Evolutionary conservation across 192 early-diverging fungal genomes (phyloP).

Genomic region (Spinellus fusiger): DNA sequence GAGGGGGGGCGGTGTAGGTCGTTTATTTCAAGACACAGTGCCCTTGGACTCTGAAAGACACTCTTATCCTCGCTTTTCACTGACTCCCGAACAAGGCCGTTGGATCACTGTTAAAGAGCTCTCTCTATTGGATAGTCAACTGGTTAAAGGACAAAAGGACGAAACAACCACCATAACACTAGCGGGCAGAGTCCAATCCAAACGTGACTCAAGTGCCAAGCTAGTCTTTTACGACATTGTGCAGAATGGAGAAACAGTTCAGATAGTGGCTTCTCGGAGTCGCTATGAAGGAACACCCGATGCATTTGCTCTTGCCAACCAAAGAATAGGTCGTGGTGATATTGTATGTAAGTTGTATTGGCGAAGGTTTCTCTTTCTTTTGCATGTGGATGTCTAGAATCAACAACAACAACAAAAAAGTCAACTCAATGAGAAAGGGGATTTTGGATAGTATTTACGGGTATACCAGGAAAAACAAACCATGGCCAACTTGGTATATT

Average conservation of each 20-base stretch:
- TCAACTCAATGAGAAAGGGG: no score
- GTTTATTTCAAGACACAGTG: no score
- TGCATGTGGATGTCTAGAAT: no score
- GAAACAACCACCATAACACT: conserved; percentile 1
- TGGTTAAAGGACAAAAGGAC: conserved; percentile 7
- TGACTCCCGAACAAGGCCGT: conserved; percentile 11
- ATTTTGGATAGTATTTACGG: conserved; percentile 34
- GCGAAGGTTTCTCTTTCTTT: not conserved
- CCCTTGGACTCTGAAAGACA: not conserved
- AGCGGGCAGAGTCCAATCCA: conserved; percentile 59
- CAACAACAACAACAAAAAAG: no score
- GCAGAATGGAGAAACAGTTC: conserved; percentile 52
- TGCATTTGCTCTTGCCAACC: conserved; percentile 39
- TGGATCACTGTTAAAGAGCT: conserved; percentile 13
- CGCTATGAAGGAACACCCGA: conserved; percentile 28
- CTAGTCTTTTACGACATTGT: conserved; percentile 69
- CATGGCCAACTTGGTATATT: conserved; percentile 66
- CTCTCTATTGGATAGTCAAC: not conserved
- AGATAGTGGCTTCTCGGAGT: conserved; percentile 58
- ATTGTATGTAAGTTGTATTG: conserved; percentile 44
- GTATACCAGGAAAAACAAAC: conserved; percentile 63
- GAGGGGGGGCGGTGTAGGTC: no score
- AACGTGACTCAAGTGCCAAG: conserved; percentile 65
- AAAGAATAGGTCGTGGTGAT: conserved; percentile 53
- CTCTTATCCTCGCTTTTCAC: conserved; percentile 5